A percentile compares a stretch with the other conserved stretches of the same genome.
Evolutionary conservation across 176 grass and related monocot species (phyloP).

Genomic region (Rhynchospora breviuscula): DNA sequence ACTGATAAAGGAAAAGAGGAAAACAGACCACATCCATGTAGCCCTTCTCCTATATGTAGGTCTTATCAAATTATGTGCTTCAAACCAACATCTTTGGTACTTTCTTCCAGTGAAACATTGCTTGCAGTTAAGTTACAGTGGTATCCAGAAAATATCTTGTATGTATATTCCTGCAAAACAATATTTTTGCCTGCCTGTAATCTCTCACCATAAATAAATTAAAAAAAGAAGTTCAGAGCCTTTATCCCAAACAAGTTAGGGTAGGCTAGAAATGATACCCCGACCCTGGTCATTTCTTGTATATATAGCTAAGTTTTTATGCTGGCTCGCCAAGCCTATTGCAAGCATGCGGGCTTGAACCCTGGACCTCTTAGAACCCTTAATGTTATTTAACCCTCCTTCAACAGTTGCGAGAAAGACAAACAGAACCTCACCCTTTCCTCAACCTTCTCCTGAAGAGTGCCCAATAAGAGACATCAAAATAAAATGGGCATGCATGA

Average conservation of each 20-base stretch:
- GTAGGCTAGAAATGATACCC: too few species aligned
- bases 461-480: background rate
- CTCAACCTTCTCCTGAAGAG: background rate
- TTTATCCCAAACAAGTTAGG: too few species aligned
- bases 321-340: too few species aligned
- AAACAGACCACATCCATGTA: conserved; percentile 20
- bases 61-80: conserved; percentile 23
- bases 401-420: background rate
- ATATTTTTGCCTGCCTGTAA: too few species aligned
- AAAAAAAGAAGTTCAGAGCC: too few species aligned
- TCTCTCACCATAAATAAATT: too few species aligned
- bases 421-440: background rate
- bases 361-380: too few species aligned
- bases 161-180: background rate
- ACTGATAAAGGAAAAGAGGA: conserved; percentile 37
- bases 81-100: background rate
- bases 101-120: background rate
- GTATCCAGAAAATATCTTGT: background rate
- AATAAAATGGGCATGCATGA: background rate
- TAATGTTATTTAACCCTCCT: background rate
- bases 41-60: conserved; percentile 52
- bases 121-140: background rate
- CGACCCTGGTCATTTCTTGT: too few species aligned
- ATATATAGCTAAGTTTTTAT: too few species aligned
- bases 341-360: too few species aligned